phyloP scores from a whole-genome alignment of 768 basidiomycete genomes.

The Pisolithus marmoratus region DNA sequence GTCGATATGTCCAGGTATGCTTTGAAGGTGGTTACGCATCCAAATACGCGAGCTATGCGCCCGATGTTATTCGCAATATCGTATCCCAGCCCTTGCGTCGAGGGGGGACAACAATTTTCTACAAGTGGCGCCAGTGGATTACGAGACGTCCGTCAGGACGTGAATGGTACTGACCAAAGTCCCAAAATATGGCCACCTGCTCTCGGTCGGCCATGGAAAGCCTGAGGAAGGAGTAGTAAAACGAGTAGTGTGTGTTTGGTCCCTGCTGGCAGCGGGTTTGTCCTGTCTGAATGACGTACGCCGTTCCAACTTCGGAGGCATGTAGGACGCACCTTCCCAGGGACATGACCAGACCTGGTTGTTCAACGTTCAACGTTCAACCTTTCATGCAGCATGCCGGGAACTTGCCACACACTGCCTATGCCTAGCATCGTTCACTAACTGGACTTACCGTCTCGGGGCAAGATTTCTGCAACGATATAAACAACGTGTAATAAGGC shows the following conservation, averaged over 20 bases:
- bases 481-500: background rate
- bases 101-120: constrained; percentile 30
- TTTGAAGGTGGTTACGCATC: constrained; percentile 44
- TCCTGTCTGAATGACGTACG: background rate
- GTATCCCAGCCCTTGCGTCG: constrained; percentile 33
- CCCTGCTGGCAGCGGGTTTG: background rate
- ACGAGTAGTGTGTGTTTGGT: too few relatives aligned
- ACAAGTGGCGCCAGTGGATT: constrained; percentile 14
- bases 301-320: constrained; percentile 8
- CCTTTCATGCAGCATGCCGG: too few relatives aligned
- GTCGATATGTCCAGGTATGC: constrained; percentile 48
- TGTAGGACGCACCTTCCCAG: constrained; percentile 8
- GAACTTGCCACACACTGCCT: too few relatives aligned
- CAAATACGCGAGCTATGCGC: constrained; percentile 40
- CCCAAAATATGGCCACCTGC: constrained; percentile 40
- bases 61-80: constrained; percentile 39
- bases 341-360: background rate
- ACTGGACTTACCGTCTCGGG: too few relatives aligned
- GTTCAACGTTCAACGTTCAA: too few relatives aligned
- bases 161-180: constrained; percentile 25
- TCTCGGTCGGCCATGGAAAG: constrained; percentile 29
- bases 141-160: background rate
- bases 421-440: too few relatives aligned
- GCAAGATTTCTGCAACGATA: background rate
- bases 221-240: constrained; percentile 5